These are phyloP conservation scores for Gnomoniopsis sp. DNA, from an alignment of 2,329 filamentous ascomycete genomes.

Conservation along the genomic window DNA sequence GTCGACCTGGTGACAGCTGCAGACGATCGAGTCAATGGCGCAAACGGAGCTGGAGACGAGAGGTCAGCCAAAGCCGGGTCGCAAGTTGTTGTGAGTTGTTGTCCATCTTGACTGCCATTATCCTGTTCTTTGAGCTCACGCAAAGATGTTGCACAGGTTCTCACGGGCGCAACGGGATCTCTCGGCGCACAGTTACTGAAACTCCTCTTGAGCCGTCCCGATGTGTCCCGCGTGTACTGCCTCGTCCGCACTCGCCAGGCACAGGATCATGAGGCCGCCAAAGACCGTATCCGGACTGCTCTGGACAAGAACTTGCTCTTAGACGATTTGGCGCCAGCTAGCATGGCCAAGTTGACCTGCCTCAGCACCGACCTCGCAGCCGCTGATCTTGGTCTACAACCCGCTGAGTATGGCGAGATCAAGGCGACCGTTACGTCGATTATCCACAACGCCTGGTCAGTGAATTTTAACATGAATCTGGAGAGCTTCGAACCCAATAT, in stretches of 20 bases:
- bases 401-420: neutral
- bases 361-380: neutral
- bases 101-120: neutral
- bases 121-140: neutral
- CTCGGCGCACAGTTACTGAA: constrained; percentile 57
- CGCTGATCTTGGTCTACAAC: neutral
- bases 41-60: neutral
- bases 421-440: constrained; percentile 1
- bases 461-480: constrained; percentile 13
- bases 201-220: constrained; percentile 53
- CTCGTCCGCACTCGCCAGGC: constrained; percentile 35
- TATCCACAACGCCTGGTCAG: constrained; percentile 11
- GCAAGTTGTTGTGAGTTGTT: constrained; percentile 29
- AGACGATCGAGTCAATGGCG: constrained; percentile 21
- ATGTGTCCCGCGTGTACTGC: constrained; percentile 50
- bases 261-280: constrained; percentile 24
- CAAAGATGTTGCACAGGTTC: constrained; percentile 29
- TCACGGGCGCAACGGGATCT: constrained; percentile 61
- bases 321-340: neutral
- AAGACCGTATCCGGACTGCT: constrained; percentile 28
- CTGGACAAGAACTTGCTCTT: neutral
- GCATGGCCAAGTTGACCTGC: neutral
- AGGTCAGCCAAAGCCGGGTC: constrained; percentile 4
- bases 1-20: constrained; percentile 28
- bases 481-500: constrained; percentile 14